Conservation (phyloP, 805 yeast species). For the Kluyveromyces siamensis region DNA sequence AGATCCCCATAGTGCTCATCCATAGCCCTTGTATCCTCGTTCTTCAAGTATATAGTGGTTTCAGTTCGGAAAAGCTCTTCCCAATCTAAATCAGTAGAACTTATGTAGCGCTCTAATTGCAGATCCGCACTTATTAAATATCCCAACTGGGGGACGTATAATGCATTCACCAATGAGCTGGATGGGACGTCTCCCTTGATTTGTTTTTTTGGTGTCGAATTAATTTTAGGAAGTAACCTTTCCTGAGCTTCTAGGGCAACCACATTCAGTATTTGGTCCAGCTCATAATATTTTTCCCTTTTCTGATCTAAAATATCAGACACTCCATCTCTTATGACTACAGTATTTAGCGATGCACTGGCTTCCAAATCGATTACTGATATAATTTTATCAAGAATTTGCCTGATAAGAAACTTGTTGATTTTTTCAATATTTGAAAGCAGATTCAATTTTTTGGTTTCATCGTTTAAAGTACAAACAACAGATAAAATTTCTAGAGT, state of each 20-base stretch:
- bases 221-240: background rate
- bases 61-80: conserved; percentile 31
- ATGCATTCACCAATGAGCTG: conserved; percentile 23
- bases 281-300: conserved; percentile 17
- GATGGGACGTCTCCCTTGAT: conserved; percentile 5
- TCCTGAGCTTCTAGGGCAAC: conserved; percentile 11
- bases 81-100: conserved; percentile 20
- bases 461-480: conserved; percentile 7
- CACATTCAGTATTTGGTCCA: conserved; percentile 27
- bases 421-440: conserved; percentile 11
- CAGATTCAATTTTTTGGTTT: conserved; percentile 3
- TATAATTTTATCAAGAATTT: conserved; percentile 15
- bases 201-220: background rate
- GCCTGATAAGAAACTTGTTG: conserved; percentile 5
- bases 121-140: conserved; percentile 28
- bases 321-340: conserved; percentile 26
- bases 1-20: conserved; percentile 36
- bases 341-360: conserved; percentile 22
- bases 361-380: conserved; percentile 31
- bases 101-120: conserved; percentile 1
- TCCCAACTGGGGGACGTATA: conserved; percentile 40
- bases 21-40: conserved; percentile 20
- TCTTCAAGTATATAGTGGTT: conserved; percentile 31
- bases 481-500: conserved; percentile 10
- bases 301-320: conserved; percentile 23